phyloP scores from a whole-genome alignment of 192 early-diverging fungal species.

The Borealophlyctis nickersoniae region DNA sequence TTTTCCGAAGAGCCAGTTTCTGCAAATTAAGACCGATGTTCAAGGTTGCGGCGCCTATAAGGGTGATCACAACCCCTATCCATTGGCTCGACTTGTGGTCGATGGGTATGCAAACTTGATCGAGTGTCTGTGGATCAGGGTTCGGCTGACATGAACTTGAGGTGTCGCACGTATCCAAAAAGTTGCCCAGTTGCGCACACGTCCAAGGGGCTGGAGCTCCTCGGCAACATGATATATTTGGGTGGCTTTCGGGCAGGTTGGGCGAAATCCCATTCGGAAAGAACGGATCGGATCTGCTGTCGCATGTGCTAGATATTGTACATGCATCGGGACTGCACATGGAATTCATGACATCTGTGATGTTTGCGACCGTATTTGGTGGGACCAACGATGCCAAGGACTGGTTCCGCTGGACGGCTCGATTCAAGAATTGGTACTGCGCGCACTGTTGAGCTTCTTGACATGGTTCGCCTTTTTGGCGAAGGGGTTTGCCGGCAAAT shows the following conservation, averaged over 20 bases:
- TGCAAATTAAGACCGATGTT: constrained; percentile 82
- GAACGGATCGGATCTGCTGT: not conserved
- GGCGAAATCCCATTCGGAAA: not conserved
- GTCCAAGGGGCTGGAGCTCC: not conserved
- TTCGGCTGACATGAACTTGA: not conserved
- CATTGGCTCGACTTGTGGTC: constrained; percentile 35
- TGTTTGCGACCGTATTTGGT: not conserved
- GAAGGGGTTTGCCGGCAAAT: not conserved
- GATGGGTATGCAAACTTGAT: not conserved
- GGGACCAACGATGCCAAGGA: not conserved
- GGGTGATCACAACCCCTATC: constrained; percentile 71
- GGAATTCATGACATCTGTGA: not conserved
- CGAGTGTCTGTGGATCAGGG: not conserved
- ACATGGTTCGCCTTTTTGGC: not conserved
- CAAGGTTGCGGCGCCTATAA: constrained; percentile 62
- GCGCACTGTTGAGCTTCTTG: not conserved
- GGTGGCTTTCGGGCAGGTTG: not conserved
- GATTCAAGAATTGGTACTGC: not conserved
- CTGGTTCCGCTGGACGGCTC: not conserved
- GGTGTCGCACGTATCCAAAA: not conserved
- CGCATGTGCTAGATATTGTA: not conserved
- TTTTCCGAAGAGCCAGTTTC: constrained; percentile 72
- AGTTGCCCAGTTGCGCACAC: not conserved
- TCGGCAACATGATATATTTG: not conserved
- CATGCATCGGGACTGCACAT: not conserved